These are phyloP conservation scores for Cladophialophora chaetospira DNA, from an alignment of 2,329 filamentous ascomycete species.

Conservation along the genomic window DNA sequence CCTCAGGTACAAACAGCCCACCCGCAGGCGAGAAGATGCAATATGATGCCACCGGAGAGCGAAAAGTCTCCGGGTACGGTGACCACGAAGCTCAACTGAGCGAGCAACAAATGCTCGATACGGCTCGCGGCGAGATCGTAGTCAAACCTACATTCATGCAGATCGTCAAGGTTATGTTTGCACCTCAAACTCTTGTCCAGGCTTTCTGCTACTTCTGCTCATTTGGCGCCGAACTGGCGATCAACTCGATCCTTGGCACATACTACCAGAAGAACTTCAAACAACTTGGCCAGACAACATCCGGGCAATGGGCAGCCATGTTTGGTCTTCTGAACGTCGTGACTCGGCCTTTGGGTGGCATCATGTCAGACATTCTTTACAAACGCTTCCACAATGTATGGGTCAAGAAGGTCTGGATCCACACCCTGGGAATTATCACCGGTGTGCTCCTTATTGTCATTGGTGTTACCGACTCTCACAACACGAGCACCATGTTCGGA, in stretches of 20 bases:
- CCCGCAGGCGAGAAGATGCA: constrained; percentile 39
- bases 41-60: constrained; percentile 34
- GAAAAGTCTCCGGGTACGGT: constrained; percentile 28
- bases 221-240: constrained; percentile 62
- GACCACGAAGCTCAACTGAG: constrained; percentile 51
- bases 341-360: constrained; percentile 51
- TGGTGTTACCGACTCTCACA: constrained; percentile 63
- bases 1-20: constrained; percentile 32
- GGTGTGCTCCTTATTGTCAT: constrained; percentile 65
- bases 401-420: constrained; percentile 65
- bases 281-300: constrained; percentile 55
- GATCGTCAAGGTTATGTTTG: constrained; percentile 62
- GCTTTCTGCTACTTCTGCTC: constrained; percentile 61
- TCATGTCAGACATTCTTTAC: constrained; percentile 60
- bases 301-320: constrained; percentile 59
- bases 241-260: constrained; percentile 62
- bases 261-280: constrained; percentile 62
- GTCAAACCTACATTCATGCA: constrained; percentile 65
- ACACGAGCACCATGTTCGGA: constrained; percentile 69
- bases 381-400: constrained; percentile 50
- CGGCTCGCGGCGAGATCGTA: constrained; percentile 61
- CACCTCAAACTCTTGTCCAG: constrained; percentile 57
- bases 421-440: constrained; percentile 57
- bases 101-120: constrained; percentile 51
- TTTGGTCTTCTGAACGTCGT: constrained; percentile 56